phyloP scores from a whole-genome alignment of 2,329 filamentous ascomycete genomes.

The Pestalotiopsis sp. region DNA sequence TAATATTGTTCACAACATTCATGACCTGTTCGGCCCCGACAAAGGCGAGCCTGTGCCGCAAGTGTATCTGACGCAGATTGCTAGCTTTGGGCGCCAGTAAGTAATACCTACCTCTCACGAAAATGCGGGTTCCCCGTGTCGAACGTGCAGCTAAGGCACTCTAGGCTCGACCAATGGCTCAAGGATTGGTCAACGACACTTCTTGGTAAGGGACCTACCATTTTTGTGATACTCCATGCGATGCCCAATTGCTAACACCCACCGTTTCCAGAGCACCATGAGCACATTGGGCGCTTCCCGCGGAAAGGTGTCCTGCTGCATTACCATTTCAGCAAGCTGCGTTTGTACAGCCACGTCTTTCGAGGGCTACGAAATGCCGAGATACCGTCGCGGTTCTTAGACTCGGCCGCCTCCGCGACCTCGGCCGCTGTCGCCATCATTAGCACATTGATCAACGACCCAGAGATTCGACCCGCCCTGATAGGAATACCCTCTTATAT shows the following conservation, averaged over 20 bases:
- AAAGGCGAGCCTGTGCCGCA: conserved; percentile 50
- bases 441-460: conserved; percentile 42
- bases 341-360: conserved; percentile 42
- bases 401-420: conserved; percentile 32
- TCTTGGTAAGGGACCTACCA: conserved; percentile 21
- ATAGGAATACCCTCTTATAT: conserved; percentile 50
- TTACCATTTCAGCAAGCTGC: conserved; percentile 42
- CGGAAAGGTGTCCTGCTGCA: conserved; percentile 38
- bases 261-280: conserved; percentile 38
- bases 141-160: background rate
- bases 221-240: too few species aligned
- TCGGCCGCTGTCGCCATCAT: conserved; percentile 43
- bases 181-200: conserved; percentile 33
- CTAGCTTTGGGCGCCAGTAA: conserved; percentile 29
- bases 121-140: background rate
- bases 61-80: conserved; percentile 49
- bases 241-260: conserved; percentile 35
- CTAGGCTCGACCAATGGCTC: conserved; percentile 35
- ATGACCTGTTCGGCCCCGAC: conserved; percentile 56
- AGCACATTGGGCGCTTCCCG: conserved; percentile 39
- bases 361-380: conserved; percentile 35
- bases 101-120: background rate
- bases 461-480: conserved; percentile 39
- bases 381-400: conserved; percentile 34
- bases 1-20: conserved; percentile 55